phyloP scores from a whole-genome alignment of 306 rosid genomes.

The Inga oerstediana region DNA sequence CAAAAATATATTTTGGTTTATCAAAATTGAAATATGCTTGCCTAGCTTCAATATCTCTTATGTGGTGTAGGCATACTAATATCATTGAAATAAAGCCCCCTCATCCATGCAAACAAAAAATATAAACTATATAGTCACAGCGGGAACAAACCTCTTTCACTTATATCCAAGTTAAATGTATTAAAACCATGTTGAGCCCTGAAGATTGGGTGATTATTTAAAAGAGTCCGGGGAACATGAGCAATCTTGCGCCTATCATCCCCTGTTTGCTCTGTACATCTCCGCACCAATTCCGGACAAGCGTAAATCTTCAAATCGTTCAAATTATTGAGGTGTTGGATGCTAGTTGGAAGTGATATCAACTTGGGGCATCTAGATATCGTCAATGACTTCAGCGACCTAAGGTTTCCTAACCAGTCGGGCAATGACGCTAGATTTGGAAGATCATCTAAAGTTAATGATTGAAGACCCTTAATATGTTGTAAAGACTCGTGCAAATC shows the following conservation, averaged over 20 bases:
- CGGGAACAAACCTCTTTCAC: too few relatives aligned
- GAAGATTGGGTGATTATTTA: too few relatives aligned
- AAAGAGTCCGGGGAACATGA: not conserved
- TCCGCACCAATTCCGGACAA: not conserved
- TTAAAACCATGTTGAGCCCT: rapidly evolving
- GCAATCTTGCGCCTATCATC: not conserved
- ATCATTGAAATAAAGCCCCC: too few relatives aligned
- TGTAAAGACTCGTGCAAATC: conserved; percentile 23
- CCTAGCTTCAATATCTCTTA: too few relatives aligned
- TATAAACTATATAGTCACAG: too few relatives aligned
- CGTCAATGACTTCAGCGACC: not conserved
- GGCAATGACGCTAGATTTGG: conserved; percentile 27
- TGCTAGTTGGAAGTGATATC: conserved; percentile 4
- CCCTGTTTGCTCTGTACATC: not conserved
- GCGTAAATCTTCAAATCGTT: not conserved
- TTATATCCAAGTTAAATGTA: too few relatives aligned
- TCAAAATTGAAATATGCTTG: too few relatives aligned
- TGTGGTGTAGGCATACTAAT: too few relatives aligned
- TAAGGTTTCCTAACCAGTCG: conserved; percentile 32
- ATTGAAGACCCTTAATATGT: conserved; percentile 1
- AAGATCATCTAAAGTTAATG: not conserved
- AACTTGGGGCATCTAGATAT: not conserved
- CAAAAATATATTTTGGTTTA: too few relatives aligned
- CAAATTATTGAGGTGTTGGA: not conserved
- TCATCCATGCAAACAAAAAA: too few relatives aligned